A percentile compares a stretch with the other conserved stretches of the same genome.
Evolutionary conservation across 805 yeast species (phyloP).

Genomic region (Candida montana): DNA sequence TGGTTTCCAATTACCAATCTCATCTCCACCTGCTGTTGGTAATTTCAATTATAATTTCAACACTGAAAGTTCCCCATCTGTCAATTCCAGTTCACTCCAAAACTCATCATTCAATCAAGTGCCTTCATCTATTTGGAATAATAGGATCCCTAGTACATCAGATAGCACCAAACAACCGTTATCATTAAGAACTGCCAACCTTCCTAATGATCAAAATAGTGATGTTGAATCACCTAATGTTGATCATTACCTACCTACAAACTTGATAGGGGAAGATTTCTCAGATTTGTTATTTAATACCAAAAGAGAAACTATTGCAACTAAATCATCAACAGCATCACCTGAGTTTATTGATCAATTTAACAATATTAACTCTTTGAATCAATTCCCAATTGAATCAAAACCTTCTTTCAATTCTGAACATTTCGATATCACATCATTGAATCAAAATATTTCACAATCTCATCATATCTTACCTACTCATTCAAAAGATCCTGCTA

Average conservation of each 20-base stretch:
- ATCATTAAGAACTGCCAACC: not conserved
- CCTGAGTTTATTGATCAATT: not conserved
- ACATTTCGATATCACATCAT: conserved; percentile 12
- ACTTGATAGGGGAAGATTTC: conserved; percentile 25
- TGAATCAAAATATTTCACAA: not conserved
- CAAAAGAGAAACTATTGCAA: not conserved
- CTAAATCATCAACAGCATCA: conserved; percentile 2
- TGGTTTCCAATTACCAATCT: conserved; percentile 3
- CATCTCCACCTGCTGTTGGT: conserved; percentile 1
- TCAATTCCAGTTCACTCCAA: conserved; percentile 3
- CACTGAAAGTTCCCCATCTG: conserved; percentile 12
- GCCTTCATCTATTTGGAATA: conserved; percentile 9
- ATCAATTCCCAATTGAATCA: conserved; percentile 11
- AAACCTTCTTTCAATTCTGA: conserved; percentile 18
- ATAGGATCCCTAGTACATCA: not conserved
- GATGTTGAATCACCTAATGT: conserved; percentile 30
- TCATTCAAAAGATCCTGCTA: conserved; percentile 1
- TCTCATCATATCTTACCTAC: not conserved
- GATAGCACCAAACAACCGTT: not conserved
- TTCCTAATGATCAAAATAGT: conserved; percentile 10
- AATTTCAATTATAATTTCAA: conserved; percentile 7
- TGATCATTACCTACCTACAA: conserved; percentile 32
- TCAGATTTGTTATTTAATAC: conserved; percentile 9
- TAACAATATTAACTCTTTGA: not conserved
- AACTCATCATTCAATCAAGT: conserved; percentile 1